Evolutionary conservation across 2,329 filamentous ascomycete species (phyloP).

Genomic region (Pyrenophora graminea): DNA sequence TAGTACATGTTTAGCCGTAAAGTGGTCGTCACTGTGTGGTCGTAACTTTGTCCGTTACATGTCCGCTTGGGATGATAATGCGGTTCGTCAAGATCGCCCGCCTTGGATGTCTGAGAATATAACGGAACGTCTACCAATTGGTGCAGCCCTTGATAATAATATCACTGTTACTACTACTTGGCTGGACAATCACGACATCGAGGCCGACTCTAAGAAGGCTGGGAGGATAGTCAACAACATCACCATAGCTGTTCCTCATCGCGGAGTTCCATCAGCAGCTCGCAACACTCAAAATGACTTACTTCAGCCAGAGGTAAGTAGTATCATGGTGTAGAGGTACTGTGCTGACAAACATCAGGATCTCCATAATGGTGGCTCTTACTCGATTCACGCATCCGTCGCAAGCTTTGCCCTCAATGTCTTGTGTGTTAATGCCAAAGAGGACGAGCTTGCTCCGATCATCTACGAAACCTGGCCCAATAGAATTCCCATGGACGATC

Average conservation of each 20-base stretch:
- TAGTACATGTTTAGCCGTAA: constrained; percentile 9
- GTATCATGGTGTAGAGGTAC: too few species aligned
- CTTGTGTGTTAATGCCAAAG: constrained; percentile 7
- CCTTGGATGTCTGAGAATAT: constrained; percentile 6
- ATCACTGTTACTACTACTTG: constrained; percentile 10
- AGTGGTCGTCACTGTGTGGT: constrained; percentile 9
- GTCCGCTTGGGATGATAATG: constrained; percentile 5
- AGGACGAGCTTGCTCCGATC: constrained; percentile 6
- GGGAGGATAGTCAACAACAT: constrained; percentile 14
- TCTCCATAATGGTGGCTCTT: constrained; percentile 7
- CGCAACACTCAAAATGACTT: constrained; percentile 5
- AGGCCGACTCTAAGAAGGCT: constrained; percentile 3
- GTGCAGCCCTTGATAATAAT: constrained; percentile 4
- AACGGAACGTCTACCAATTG: constrained; percentile 4
- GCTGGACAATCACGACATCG: constrained; percentile 4
- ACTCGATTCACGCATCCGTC: constrained; percentile 7
- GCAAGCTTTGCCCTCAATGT: constrained; percentile 10
- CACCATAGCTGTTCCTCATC: constrained; percentile 12
- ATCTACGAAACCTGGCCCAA: constrained; percentile 12
- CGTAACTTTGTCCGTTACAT: constrained; percentile 10
- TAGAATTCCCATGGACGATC: constrained; percentile 4
- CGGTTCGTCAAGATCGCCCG: background rate
- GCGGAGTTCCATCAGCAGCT: constrained; percentile 9
- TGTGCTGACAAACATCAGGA: background rate
- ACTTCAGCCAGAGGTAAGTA: constrained; percentile 7